Base-by-base conservation (phyloP, 345 rosid genomes). In the Hibiscus syriacus region DNA sequence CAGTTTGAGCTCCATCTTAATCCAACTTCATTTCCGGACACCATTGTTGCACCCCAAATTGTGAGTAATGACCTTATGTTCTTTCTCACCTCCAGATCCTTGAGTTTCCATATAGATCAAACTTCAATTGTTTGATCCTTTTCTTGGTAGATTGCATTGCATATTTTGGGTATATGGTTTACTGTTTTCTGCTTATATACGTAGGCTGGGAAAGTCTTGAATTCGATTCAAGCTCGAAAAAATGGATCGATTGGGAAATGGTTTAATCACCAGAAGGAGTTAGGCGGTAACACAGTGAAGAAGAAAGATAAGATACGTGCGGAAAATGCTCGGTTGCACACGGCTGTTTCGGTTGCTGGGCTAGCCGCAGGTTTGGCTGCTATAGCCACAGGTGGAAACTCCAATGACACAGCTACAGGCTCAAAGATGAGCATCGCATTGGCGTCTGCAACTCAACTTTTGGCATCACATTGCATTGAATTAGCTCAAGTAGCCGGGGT, bases 361-460 rank as follows among this genome's bases (percentile, higher is more conserved):
- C 81, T 94, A 69, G 99, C 99, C 2, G 96, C 96, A n/a, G 99
- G 87, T 6, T 71, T 94, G 76, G 97, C 99, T 22, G 81, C 96
- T n/a, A 87, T 78, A 52, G 76, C 93, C n/a, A 85, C 88, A 13
- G 79, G 84, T 20, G 84, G 86, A 54, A 80, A 73, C 61, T 77
- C 85, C 58, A 62, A 56, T 56, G 76, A 71, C 19, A 48, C 30
- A 6, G 26, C 14, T 25, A 6, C 79, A 1, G 82, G 69, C 72
- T 83, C 95, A 17, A 87, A 85, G 79, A 87, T 91, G 92, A 79
- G 79, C 77, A 38, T 75, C 71, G 95, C 97, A 14, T 63, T 91
- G 36, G 96, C 96, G 36, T 86, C 99, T 0, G 99, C 97, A 13
- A 80, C 97, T 5, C 96, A 94, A 73, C 84, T 94, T 2, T 69